Conservation (phyloP, 1,284 basidiomycete species). For the Marasmius fiardii region DNA sequence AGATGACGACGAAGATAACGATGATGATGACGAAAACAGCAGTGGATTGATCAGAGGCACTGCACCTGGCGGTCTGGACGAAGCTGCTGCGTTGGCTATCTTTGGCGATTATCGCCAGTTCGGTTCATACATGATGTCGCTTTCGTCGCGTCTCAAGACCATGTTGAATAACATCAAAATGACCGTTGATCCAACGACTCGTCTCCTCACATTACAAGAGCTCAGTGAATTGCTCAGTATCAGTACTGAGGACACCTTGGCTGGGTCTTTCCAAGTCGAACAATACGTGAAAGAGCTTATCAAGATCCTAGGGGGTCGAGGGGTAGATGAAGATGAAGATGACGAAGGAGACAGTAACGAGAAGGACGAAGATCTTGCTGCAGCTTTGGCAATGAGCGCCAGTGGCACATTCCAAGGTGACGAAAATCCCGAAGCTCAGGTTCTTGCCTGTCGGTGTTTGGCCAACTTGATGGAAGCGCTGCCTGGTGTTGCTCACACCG, state of each 20-base stretch:
- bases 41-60: conserved; percentile 17
- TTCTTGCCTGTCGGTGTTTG: conserved; percentile 90
- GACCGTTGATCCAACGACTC: conserved; percentile 75
- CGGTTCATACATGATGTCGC: conserved; percentile 87
- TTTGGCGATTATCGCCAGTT: conserved; percentile 83
- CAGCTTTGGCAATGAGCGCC: conserved; percentile 74
- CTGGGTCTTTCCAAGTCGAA: conserved; percentile 92
- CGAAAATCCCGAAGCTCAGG: conserved; percentile 87
- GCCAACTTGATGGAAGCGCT: conserved; percentile 97
- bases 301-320: conserved; percentile 85
- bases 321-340: conserved; percentile 64
- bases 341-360: conserved; percentile 52
- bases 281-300: conserved; percentile 92
- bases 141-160: conserved; percentile 84
- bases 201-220: conserved; percentile 90
- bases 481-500: conserved; percentile 89
- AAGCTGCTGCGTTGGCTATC: conserved; percentile 75
- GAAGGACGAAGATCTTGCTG: conserved; percentile 64
- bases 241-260: conserved; percentile 95
- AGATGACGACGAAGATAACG: conserved; percentile 27
- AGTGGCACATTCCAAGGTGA: conserved; percentile 69
- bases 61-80: conserved; percentile 63
- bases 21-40: conserved; percentile 41
- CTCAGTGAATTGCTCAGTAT: conserved; percentile 94
- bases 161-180: conserved; percentile 88